These are phyloP conservation scores for Alloteropsis angusta DNA, from an alignment of 202 grass and related monocot genomes.

Conservation along the genomic window DNA sequence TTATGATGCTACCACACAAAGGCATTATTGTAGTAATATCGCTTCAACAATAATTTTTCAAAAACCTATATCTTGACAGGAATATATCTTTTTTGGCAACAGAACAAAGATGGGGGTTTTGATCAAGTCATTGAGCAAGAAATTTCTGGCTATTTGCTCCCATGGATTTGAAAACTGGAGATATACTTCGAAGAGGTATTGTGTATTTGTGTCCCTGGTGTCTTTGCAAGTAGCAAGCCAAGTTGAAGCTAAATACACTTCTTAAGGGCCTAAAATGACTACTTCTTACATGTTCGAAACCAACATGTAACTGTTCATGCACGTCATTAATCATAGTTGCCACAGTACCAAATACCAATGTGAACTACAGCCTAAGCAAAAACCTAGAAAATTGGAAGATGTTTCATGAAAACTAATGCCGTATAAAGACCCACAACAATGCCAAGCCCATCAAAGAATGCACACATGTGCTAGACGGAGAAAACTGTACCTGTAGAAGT, in stretches of 20 bases:
- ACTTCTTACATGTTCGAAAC: not conserved
- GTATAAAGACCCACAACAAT: not conserved
- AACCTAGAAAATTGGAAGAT: not conserved
- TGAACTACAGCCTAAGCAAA: not conserved
- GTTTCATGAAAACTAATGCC: not conserved
- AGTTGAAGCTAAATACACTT: not conserved
- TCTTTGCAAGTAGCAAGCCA: not conserved
- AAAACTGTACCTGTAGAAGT: slow-evolving; percentile 83
- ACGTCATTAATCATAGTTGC: not conserved
- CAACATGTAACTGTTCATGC: not conserved
- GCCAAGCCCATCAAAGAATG: not conserved
- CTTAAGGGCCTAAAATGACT: not conserved
- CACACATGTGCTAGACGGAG: not conserved
- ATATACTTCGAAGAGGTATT: not conserved
- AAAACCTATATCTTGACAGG: not conserved
- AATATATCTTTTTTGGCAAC: not conserved
- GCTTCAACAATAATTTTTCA: not conserved
- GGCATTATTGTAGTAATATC: not conserved
- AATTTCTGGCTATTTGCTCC: not conserved
- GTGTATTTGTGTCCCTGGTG: not conserved
- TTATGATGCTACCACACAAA: not conserved
- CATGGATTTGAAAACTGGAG: not conserved
- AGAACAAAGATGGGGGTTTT: not conserved
- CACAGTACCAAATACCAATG: not conserved
- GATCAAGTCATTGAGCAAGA: not conserved